Conservation (phyloP, 495 filamentous ascomycete species). For the Aspergillus coremiiformis region DNA sequence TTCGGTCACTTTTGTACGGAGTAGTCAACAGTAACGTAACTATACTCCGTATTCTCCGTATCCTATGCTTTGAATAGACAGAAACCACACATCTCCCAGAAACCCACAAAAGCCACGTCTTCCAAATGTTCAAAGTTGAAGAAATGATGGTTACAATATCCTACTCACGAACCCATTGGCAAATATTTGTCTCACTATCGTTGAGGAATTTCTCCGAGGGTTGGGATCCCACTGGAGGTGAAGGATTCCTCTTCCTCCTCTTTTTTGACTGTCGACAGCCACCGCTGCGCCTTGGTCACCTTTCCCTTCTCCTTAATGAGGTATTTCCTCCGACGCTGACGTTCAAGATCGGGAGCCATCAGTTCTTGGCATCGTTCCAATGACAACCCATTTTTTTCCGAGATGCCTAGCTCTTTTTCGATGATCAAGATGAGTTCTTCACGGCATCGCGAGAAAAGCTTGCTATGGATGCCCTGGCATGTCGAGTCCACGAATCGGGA, state of each 20-base stretch:
- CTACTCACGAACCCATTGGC: too few species aligned
- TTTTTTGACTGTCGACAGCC: slow-evolving; percentile 24
- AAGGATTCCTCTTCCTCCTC: neutral
- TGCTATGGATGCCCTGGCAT: slow-evolving; percentile 37
- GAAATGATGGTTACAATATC: too few species aligned
- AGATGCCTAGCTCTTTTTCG: slow-evolving; percentile 25
- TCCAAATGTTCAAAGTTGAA: too few species aligned
- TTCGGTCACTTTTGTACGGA: too few species aligned
- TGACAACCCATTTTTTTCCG: slow-evolving; percentile 33
- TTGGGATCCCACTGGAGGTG: too few species aligned
- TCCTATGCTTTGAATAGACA: too few species aligned
- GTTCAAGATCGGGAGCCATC: slow-evolving; percentile 44
- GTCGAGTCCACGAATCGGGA: slow-evolving; percentile 43
- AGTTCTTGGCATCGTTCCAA: slow-evolving; percentile 34
- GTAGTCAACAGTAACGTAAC: too few species aligned
- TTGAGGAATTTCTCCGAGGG: too few species aligned
- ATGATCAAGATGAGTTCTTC: slow-evolving; percentile 30
- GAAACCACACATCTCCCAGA: too few species aligned
- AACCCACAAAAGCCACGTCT: too few species aligned
- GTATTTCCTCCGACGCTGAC: slow-evolving; percentile 29
- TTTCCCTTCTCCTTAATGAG: slow-evolving; percentile 38
- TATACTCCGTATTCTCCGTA: too few species aligned
- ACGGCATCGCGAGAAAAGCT: slow-evolving; percentile 40
- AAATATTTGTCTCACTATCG: too few species aligned
- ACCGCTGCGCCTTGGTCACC: slow-evolving; percentile 38